Evolutionary conservation across 192 early-diverging fungal genomes (phyloP).

Genomic region (Neocallimastix lanati): DNA sequence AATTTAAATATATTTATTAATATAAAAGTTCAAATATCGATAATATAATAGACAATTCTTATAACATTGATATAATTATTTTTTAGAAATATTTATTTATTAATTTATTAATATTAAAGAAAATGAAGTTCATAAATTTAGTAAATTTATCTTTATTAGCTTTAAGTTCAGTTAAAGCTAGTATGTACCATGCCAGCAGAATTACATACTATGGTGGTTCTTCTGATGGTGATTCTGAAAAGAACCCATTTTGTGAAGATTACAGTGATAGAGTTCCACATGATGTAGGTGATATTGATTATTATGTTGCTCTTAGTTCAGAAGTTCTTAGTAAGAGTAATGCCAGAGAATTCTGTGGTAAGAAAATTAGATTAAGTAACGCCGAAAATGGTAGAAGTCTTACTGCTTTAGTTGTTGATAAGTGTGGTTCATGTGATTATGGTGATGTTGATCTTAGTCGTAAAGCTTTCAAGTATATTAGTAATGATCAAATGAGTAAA

Average conservation of each 20-base stretch:
- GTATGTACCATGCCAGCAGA: neutral
- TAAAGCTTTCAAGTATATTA: neutral
- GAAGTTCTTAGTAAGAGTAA: neutral
- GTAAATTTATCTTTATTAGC: neutral
- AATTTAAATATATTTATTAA: too few species aligned
- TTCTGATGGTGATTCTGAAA: neutral
- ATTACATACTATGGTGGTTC: neutral
- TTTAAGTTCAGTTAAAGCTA: neutral
- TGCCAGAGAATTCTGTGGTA: neutral
- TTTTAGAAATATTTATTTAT: too few species aligned
- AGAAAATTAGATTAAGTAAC: neutral
- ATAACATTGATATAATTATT: too few species aligned
- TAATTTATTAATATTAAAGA: neutral
- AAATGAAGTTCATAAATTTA: neutral
- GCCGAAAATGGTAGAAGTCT: neutral
- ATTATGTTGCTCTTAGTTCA: neutral
- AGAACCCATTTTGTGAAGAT: neutral
- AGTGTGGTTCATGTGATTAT: neutral
- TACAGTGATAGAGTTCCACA: neutral
- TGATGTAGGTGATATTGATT: neutral
- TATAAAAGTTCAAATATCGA: too few species aligned
- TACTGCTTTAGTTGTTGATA: neutral
- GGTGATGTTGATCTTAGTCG: neutral
- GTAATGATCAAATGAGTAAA: neutral
- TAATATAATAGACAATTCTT: too few species aligned